Evolutionary conservation across 352 stramenopile species (phyloP).

Genomic region (Halophytophthora batemanensis): DNA sequence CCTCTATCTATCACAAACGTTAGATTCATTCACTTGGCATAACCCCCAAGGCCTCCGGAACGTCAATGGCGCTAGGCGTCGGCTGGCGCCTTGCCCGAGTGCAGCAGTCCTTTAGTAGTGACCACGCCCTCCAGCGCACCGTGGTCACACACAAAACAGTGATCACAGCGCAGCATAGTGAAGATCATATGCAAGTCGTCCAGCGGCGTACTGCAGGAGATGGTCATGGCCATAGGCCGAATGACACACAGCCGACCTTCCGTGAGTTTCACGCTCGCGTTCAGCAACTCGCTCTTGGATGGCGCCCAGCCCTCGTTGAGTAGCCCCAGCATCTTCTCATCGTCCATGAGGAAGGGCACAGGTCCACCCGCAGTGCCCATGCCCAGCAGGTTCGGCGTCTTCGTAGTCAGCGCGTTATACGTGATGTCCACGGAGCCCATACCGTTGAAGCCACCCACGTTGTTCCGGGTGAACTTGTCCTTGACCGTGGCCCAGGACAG

Average conservation of each 20-base stretch:
- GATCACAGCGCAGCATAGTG: conserved; percentile 86
- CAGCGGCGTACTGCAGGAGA: conserved; percentile 74
- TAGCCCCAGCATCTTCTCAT: conserved; percentile 73
- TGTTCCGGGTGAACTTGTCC: conserved; percentile 51
- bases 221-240: conserved; percentile 77
- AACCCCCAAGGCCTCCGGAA: neutral
- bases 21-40: too few species aligned
- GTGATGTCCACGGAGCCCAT: conserved; percentile 61
- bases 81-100: conserved; percentile 30
- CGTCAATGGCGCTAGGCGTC: conserved; percentile 4
- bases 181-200: conserved; percentile 91
- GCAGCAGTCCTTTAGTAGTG: conserved; percentile 71
- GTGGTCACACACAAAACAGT: conserved; percentile 87
- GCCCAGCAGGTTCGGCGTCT: conserved; percentile 15
- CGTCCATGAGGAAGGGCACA: conserved; percentile 82
- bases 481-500: conserved; percentile 66
- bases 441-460: conserved; percentile 61
- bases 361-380: conserved; percentile 12
- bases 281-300: conserved; percentile 57
- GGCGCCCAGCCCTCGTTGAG: conserved; percentile 70
- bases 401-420: conserved; percentile 54
- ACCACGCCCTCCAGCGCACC: conserved; percentile 81
- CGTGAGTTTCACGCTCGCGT: conserved; percentile 64
- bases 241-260: conserved; percentile 58
- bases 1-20: too few species aligned